Evolutionary conservation across 1,139 yeast genomes (phyloP).

Genomic region (Hyphopichia khmerensis): DNA sequence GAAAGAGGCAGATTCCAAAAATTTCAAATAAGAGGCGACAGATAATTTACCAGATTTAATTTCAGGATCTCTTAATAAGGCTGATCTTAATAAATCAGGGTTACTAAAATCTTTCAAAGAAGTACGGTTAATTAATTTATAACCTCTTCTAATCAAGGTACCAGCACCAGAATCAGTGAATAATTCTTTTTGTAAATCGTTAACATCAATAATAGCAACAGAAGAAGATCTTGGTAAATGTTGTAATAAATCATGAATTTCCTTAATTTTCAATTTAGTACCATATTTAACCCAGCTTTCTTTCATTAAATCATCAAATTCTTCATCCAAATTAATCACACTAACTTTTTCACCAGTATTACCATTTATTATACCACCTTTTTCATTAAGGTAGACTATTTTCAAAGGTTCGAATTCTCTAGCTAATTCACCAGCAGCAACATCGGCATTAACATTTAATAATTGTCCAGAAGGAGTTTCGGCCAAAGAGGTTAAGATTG

Average conservation of each 20-base stretch:
- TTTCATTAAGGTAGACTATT: conserved; percentile 93
- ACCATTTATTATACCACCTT: conserved; percentile 96
- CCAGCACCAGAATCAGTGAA: conserved; percentile 99
- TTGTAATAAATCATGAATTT: conserved; percentile 89
- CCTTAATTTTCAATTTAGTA: conserved; percentile 93
- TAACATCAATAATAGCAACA: conserved; percentile 93
- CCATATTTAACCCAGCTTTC: conserved; percentile 99
- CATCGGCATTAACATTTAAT: conserved; percentile 96
- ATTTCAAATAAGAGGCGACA: conserved; percentile 80
- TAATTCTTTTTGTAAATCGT: conserved; percentile 93
- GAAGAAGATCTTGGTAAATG: conserved; percentile 96
- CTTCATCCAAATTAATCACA: conserved; percentile 91
- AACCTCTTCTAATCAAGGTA: conserved; percentile 95
- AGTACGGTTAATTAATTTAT: conserved; percentile 73
- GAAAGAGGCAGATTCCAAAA: conserved; percentile 61
- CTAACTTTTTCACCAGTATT: conserved; percentile 87
- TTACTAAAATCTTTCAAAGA: conserved; percentile 72
- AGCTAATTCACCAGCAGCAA: conserved; percentile 97
- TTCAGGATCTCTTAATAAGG: conserved; percentile 74
- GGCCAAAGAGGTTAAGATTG: conserved; percentile 92
- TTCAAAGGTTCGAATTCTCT: conserved; percentile 95
- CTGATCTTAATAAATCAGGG: conserved; percentile 72
- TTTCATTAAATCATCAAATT: conserved; percentile 84
- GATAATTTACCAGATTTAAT: conserved; percentile 68
- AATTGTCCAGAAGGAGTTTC: conserved; percentile 97